These are phyloP conservation scores for Suhomyces atakaporum DNA, from an alignment of 1,139 yeast species.

Conservation along the genomic window DNA sequence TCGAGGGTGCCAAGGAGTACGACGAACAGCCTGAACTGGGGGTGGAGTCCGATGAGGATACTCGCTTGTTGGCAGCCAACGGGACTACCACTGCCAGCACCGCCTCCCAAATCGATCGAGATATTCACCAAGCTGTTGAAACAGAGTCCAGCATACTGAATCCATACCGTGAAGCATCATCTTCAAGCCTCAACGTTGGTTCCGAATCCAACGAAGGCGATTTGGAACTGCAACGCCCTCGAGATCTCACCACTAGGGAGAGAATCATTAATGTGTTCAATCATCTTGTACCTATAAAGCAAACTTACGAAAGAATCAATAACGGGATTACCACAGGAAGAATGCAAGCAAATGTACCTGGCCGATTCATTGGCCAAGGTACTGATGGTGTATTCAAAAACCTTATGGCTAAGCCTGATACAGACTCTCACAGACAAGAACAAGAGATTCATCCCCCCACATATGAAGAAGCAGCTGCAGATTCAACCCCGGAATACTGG, in stretches of 20 bases:
- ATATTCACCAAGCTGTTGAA: slow-evolving; percentile 5
- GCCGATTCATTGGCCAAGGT: slow-evolving; percentile 54
- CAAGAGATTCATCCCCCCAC: slow-evolving; percentile 74
- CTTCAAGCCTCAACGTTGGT: slow-evolving; percentile 1
- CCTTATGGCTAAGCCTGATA: slow-evolving; percentile 81
- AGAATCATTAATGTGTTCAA: slow-evolving; percentile 36
- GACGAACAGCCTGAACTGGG: no score
- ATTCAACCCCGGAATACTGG: slow-evolving; percentile 96
- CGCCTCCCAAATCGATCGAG: slow-evolving; percentile 6
- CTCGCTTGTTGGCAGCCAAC: slow-evolving; percentile 2
- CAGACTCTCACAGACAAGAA: slow-evolving; percentile 41
- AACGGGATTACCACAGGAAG: slow-evolving; percentile 49
- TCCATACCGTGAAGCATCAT: slow-evolving; percentile 2
- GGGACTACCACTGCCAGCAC: slow-evolving; percentile 1
- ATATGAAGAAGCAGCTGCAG: slow-evolving; percentile 94
- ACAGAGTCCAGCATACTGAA: neutral
- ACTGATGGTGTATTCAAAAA: slow-evolving; percentile 94
- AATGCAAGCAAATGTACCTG: slow-evolving; percentile 47
- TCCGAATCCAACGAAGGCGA: neutral
- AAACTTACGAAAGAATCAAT: slow-evolving; percentile 47
- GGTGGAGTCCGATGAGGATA: slow-evolving; percentile 9
- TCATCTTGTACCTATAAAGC: slow-evolving; percentile 41
- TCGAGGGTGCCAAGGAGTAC: slow-evolving; percentile 7
- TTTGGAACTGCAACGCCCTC: slow-evolving; percentile 24
- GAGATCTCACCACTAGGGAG: slow-evolving; percentile 27